Percentiles rank a stretch among this genome's conserved stretches.
Conservation (phyloP, 768 basidiomycete species). For the Mycena epipterygia region DNA sequence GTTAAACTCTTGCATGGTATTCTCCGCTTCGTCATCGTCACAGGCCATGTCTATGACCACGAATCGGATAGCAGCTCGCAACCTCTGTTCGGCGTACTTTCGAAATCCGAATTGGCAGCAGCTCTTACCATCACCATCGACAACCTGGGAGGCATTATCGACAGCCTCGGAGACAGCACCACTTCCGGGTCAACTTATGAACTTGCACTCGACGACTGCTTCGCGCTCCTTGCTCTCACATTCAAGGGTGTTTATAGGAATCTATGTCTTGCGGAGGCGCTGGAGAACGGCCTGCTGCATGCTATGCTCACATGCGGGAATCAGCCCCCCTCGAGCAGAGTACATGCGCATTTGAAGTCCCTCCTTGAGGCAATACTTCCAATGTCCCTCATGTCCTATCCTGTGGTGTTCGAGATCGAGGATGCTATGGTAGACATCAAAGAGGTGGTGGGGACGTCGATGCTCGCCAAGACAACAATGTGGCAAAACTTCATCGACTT, state of each 20-base stretch:
- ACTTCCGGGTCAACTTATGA: not conserved
- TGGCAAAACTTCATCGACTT: not conserved
- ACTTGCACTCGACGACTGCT: not conserved
- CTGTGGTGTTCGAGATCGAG: not conserved
- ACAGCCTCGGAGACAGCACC: not conserved
- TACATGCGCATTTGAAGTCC: not conserved
- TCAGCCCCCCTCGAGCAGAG: not conserved
- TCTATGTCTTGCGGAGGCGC: not conserved
- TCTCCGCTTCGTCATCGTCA: not conserved
- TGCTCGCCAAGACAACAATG: not conserved
- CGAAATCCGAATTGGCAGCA: not conserved
- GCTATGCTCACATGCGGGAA: not conserved
- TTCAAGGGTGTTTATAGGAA: not conserved
- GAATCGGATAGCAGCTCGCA: not conserved
- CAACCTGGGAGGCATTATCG: no score
- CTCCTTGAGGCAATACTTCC: not conserved
- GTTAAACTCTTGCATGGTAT: not conserved
- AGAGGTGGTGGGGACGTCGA: not conserved
- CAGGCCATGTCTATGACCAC: not conserved
- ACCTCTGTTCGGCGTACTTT: not conserved
- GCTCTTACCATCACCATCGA: not conserved
- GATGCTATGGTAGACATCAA: not conserved
- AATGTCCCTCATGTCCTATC: not conserved
- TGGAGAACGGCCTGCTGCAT: not conserved
- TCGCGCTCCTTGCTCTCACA: not conserved